Conservation (phyloP, 495 filamentous ascomycete genomes). For the Neurospora tetraspora region DNA sequence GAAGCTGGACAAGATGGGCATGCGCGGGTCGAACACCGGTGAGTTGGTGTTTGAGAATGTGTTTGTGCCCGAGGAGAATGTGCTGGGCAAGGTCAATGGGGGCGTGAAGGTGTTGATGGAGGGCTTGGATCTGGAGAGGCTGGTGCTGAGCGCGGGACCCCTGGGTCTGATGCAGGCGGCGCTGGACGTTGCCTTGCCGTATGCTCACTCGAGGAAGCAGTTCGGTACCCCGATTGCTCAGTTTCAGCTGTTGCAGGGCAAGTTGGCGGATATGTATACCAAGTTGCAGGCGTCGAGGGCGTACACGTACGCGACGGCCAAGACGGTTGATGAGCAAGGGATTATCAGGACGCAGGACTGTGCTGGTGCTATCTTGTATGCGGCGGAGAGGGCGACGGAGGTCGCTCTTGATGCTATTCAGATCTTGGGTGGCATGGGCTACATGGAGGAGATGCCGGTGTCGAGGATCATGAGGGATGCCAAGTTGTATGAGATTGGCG, state of each 20-base stretch:
- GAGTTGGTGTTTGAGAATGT: conserved; percentile 89
- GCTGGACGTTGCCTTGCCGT: conserved; percentile 80
- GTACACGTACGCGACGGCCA: conserved; percentile 74
- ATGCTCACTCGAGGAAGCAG: conserved; percentile 81
- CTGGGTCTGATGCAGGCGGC: conserved; percentile 91
- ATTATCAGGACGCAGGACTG: conserved; percentile 79
- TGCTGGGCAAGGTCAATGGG: conserved; percentile 69
- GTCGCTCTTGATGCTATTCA: conserved; percentile 86
- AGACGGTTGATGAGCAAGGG: conserved; percentile 60
- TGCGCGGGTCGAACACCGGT: conserved; percentile 94
- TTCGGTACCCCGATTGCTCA: conserved; percentile 82
- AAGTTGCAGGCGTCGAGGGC: conserved; percentile 72
- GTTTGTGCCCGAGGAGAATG: conserved; percentile 74
- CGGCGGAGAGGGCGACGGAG: conserved; percentile 87
- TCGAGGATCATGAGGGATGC: conserved; percentile 75
- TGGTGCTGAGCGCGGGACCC: conserved; percentile 87
- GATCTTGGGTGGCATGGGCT: conserved; percentile 89
- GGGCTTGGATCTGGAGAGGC: conserved; percentile 84
- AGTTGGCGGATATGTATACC: conserved; percentile 95
- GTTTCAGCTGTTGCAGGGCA: conserved; percentile 89
- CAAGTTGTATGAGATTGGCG: conserved; percentile 91
- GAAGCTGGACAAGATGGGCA: conserved; percentile 96
- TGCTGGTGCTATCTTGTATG: conserved; percentile 88
- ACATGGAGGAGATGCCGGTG: conserved; percentile 89
- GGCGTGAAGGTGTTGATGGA: conserved; percentile 94